Evolutionary conservation across 2,329 filamentous ascomycete genomes (phyloP), one percentile per base, ranked within the genome.

Genomic region (Aspergillus arachidicola): DNA sequence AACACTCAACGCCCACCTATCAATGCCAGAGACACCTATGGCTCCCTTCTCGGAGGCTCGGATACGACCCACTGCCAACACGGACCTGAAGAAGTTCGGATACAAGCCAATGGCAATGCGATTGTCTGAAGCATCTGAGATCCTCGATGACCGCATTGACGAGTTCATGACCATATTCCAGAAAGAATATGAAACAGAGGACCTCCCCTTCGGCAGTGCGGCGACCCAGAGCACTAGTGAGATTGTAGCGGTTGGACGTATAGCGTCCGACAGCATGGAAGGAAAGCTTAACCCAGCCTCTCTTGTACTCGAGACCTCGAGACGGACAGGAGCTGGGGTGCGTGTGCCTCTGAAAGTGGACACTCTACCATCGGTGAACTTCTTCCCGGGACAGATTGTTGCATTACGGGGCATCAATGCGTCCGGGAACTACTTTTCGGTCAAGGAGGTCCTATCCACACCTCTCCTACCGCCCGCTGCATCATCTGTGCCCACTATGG

Each of bases 91-190:
- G 76, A 97, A 97, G 76, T 90, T 97, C 69, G 88, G 84, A 1
- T 99, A 98, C 79, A 95, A 94, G 74, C 92, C 93, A 2, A 89
- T 98, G 84, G 91, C 92, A 2, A 97, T 98, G 93, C 96, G 97
- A 73, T 84, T 95, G 7, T 94, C 92, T 6, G 94, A 97, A 75
- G 89, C 93, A 0, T 96, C 94, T 5, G 94, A 97, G 76, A 92
- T 97, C 51, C 85, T 98, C 9, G 95, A 99, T 78, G 94, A 98
- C 78, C 86, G 93, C 70, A 97, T 99, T 81, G 93, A 98, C 71
- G 93, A 94, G 66, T 97, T 97, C 72, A 85, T 88, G 63, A 81
- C 83, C n/a, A 78, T 93, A 1, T 84, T 96, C 6, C 89, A 92
- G 78, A 86, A 90, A 61, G 84, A 93, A 68, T 87, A 96, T 77